Evolutionary conservation across 257 asterid genomes (phyloP).

Genomic region (Nicotiana otophora): DNA sequence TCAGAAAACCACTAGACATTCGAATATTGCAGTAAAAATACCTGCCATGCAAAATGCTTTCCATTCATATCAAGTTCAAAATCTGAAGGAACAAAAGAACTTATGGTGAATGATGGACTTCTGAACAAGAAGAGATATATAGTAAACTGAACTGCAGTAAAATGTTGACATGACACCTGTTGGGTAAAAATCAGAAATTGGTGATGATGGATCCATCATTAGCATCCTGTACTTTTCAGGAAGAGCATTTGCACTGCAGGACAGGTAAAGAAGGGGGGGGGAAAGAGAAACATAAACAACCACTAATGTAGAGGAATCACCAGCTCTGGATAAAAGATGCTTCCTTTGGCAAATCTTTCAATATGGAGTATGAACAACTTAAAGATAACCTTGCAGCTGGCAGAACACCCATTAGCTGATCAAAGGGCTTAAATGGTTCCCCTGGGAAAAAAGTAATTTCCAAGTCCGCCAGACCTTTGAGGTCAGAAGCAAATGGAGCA

Average conservation of each 20-base stretch:
- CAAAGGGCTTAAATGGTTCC: slow-evolving; percentile 92
- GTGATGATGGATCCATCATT: slow-evolving; percentile 90
- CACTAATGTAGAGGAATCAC: neutral
- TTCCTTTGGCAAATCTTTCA: neutral
- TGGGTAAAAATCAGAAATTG: slow-evolving; percentile 75
- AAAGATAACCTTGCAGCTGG: slow-evolving; percentile 86
- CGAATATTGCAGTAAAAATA: slow-evolving; percentile 18
- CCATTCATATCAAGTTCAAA: slow-evolving; percentile 96
- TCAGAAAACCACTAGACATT: neutral
- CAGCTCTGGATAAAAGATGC: neutral
- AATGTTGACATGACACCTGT: slow-evolving; percentile 51
- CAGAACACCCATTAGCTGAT: slow-evolving; percentile 93
- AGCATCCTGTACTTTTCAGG: slow-evolving; percentile 70
- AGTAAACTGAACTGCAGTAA: neutral
- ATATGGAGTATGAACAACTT: slow-evolving; percentile 1
- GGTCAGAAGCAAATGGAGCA: slow-evolving; percentile 98
- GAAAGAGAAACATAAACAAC: neutral
- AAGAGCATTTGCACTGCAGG: slow-evolving; percentile 69
- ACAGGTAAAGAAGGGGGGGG: slow-evolving; percentile 11
- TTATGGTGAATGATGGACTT: slow-evolving; percentile 15
- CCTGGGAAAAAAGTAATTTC: slow-evolving; percentile 88
- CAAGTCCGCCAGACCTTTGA: slow-evolving; percentile 65
- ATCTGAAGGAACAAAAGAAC: slow-evolving; percentile 34
- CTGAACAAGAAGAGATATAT: slow-evolving; percentile 4
- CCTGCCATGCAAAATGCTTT: slow-evolving; percentile 99